Percentiles rank a stretch among this genome's conserved stretches.
Conservation (phyloP, 352 stramenopile genomes). For the Pelagophyceae sp. region DNA sequence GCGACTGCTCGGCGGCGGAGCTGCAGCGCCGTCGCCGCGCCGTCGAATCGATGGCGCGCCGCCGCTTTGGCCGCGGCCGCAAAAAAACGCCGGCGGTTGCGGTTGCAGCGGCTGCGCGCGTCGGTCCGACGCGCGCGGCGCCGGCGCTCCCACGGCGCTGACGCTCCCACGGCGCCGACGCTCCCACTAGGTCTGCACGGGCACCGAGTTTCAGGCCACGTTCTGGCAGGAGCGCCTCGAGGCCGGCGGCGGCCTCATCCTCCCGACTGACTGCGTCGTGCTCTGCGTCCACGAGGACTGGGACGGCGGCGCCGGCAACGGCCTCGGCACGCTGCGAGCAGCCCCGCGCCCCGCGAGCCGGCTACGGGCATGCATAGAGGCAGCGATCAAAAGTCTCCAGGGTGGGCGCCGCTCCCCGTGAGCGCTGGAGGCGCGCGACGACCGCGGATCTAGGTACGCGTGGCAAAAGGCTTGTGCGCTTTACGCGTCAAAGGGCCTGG, state of each 20-base stretch:
- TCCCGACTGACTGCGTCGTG: slow-evolving; percentile 73
- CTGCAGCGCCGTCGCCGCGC: too few species aligned
- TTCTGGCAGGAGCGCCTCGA: slow-evolving; percentile 91
- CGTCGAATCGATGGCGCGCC: too few species aligned
- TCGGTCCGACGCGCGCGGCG: too few species aligned
- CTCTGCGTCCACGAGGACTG: slow-evolving; percentile 92
- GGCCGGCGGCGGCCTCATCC: slow-evolving; percentile 44
- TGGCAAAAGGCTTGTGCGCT: slow-evolving; percentile 81
- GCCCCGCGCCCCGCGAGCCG: neutral
- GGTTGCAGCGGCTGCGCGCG: too few species aligned
- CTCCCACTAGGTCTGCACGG: too few species aligned
- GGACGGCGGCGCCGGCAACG: slow-evolving; percentile 87
- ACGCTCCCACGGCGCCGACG: too few species aligned
- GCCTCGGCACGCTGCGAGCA: slow-evolving; percentile 66
- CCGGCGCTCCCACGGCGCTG: too few species aligned
- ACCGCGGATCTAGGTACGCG: slow-evolving; percentile 56
- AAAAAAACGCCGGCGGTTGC: too few species aligned
- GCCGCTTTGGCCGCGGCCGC: too few species aligned
- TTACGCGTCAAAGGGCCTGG: slow-evolving; percentile 37
- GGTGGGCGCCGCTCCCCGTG: neutral
- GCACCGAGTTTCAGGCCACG: slow-evolving; percentile 82
- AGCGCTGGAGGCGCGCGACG: slow-evolving; percentile 37
- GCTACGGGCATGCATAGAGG: neutral
- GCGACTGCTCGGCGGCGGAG: too few species aligned
- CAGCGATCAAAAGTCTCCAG: too few species aligned